Percentiles rank a stretch among this genome's conserved stretches.
These are phyloP conservation scores for Alternaria atra DNA, from an alignment of 2,329 filamentous ascomycete species.

Conservation along the genomic window DNA sequence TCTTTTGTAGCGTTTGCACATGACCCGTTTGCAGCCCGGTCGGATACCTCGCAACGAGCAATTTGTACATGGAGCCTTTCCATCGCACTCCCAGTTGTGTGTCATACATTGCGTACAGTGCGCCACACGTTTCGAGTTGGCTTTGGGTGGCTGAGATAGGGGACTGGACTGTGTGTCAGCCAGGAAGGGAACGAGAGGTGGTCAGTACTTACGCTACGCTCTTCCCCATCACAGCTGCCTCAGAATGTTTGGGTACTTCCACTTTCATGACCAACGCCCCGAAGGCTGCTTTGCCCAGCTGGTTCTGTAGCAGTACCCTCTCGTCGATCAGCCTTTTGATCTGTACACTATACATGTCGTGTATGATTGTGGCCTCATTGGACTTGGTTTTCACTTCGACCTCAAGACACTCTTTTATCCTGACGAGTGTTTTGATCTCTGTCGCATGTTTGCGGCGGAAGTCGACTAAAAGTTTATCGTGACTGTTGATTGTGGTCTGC, in stretches of 20 bases:
- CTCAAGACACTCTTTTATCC: neutral
- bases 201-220: neutral
- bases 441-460: neutral
- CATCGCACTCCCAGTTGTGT: neutral
- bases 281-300: no score
- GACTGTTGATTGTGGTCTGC: neutral
- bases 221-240: neutral
- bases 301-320: no score
- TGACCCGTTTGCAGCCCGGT: neutral
- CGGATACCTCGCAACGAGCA: neutral
- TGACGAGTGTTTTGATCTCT: neutral
- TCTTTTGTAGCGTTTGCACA: neutral
- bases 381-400: neutral
- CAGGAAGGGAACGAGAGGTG: neutral
- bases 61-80: neutral
- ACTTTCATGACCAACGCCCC: no score
- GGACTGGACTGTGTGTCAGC: neutral
- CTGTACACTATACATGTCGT: neutral
- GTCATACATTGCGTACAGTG: neutral
- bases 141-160: neutral
- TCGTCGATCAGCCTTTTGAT: neutral
- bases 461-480: rapidly evolving
- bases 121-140: neutral
- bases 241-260: no score
- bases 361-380: neutral